Evolutionary conservation across 768 basidiomycete genomes (phyloP).

Genomic region (Paxillus involutus): DNA sequence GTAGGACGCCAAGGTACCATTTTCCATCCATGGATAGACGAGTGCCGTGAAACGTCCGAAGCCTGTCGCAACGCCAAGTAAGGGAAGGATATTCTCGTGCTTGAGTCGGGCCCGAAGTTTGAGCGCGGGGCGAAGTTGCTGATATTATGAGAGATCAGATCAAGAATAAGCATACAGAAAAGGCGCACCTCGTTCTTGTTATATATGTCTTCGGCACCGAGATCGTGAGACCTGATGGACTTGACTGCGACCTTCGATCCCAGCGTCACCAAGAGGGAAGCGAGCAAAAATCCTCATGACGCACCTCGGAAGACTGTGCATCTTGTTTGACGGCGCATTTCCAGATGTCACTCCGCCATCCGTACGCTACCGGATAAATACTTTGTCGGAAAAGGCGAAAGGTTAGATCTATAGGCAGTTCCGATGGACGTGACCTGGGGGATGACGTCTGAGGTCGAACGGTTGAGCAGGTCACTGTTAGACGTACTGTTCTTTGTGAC

Average conservation of each 20-base stretch:
- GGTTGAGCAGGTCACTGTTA: neutral
- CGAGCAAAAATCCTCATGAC: neutral
- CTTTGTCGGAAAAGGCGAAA: neutral
- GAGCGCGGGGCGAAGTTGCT: conserved; percentile 24
- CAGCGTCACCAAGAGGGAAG: neutral
- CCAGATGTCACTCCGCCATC: conserved; percentile 24
- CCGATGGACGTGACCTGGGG: neutral
- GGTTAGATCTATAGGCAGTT: neutral
- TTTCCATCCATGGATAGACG: conserved; percentile 27
- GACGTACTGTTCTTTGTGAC: neutral
- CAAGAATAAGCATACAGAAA: neutral
- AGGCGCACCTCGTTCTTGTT: conserved; percentile 10
- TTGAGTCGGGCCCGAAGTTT: conserved; percentile 23
- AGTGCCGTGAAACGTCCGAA: conserved; percentile 26
- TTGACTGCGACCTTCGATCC: conserved; percentile 7
- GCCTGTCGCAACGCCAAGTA: conserved; percentile 22
- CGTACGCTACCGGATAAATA: conserved; percentile 21
- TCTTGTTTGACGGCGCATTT: conserved; percentile 22
- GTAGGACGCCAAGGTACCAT: conserved; percentile 21
- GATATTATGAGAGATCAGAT: neutral
- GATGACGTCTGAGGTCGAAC: neutral
- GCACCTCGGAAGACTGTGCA: conserved; percentile 16
- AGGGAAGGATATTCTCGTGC: conserved; percentile 23
- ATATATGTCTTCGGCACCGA: neutral
- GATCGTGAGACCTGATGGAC: neutral